Base-by-base conservation (phyloP, 2,329 filamentous ascomycete genomes). In the Exophiala bonariae region DNA sequence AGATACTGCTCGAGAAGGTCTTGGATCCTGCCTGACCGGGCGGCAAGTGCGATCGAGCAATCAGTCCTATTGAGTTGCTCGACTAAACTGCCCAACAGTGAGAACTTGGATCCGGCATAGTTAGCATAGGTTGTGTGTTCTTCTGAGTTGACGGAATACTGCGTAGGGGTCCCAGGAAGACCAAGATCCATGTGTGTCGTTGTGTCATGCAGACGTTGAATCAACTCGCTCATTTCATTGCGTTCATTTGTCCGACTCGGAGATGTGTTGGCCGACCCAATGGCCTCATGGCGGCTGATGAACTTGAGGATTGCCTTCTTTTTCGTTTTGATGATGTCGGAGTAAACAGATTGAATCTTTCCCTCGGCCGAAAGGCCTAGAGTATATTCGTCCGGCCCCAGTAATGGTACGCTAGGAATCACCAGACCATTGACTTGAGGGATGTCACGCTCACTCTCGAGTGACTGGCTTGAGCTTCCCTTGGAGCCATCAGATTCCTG, bases 61-160 rank as follows among this genome's bases (percentile, higher is more conserved):
- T 70, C 65, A 41, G 61, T 56, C 3, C 46, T 55, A 17, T 59
- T 61, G 2, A 64, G 63, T 13, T 65, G 50, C 33, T 72, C 63
- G 20, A 72, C 62, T 11, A 74, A 59, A 44, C 69, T 64, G n/a
- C 68, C 66, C 3, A 75, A 60, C 16, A 74, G 65, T 16, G 66
- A 58, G 34, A 74, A 75, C 52, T 75, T 75, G 8, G 70, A 64
- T 39, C 72, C 73, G 6, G 68, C 71, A 51, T 74, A 73, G 44
- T 74, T 70, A 3, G 70, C 71, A 67, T 71, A 74, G 3, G 66
- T 59, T 4, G 71, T 67, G 49, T 72, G 65, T 44, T 67, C 64
- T 35, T 60, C 53, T 5, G 66, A 56, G 28, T 69, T 63, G 2
- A 63, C 54, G 10, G 65, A 58, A 8, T 62, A 56, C 13, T 61